phyloP scores from a whole-genome alignment of 2,329 filamentous ascomycete species.

The Cercospora zeina region DNA sequence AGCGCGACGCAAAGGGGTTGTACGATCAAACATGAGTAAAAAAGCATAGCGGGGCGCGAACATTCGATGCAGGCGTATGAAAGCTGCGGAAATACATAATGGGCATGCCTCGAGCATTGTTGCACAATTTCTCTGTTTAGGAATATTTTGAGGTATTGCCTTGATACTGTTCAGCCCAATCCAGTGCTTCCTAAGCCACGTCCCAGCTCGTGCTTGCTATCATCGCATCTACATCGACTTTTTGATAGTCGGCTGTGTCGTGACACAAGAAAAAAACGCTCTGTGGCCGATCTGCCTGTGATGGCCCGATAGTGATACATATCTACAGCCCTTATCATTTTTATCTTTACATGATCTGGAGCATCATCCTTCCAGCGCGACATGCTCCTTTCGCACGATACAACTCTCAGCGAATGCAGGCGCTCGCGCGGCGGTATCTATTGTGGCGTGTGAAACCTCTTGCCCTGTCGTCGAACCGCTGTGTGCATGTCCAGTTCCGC shows the following conservation, averaged over 20 bases:
- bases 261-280: background rate
- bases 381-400: background rate
- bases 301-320: background rate
- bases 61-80: background rate
- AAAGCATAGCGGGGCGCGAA: constrained; percentile 23
- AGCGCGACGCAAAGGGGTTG: background rate
- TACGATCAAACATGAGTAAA: constrained; percentile 1
- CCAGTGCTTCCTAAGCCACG: background rate
- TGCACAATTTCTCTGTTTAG: background rate
- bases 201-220: too few species aligned
- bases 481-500: background rate
- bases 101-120: background rate
- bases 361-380: background rate
- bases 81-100: background rate
- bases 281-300: background rate
- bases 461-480: background rate
- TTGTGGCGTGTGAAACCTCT: too few species aligned
- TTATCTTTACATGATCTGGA: background rate
- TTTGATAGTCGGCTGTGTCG: background rate
- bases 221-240: too few species aligned
- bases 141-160: background rate
- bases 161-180: background rate
- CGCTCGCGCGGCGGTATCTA: too few species aligned
- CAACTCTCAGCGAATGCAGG: background rate
- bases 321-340: background rate